Percentiles rank a stretch among this genome's conserved stretches.
Conservation (phyloP, 2,329 filamentous ascomycete genomes). For the Didymella lethalis region DNA sequence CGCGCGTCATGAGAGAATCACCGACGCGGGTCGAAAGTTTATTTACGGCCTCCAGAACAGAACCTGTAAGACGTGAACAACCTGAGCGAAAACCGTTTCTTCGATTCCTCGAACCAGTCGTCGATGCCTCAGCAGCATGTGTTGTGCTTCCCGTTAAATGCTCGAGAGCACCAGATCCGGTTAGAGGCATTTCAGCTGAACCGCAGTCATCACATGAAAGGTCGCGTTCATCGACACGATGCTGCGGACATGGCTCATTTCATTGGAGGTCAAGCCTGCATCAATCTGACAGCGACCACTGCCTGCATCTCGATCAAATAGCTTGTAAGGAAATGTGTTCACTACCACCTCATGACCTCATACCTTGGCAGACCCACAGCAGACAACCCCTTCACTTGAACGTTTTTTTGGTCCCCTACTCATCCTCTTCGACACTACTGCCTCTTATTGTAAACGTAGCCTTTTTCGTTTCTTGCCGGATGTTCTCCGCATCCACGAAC, state of each 20-base stretch:
- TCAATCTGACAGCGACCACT: not conserved
- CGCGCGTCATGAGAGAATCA: constrained; percentile 19
- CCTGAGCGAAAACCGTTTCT: not conserved
- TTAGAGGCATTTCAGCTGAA: not conserved
- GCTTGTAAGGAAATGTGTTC: no score
- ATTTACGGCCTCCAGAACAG: not conserved
- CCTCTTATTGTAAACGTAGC: not conserved
- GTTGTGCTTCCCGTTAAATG: not conserved
- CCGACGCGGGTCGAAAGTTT: constrained; percentile 2
- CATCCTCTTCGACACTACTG: not conserved
- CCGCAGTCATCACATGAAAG: not conserved
- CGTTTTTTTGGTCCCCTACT: not conserved
- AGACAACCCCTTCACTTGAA: not conserved
- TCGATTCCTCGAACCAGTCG: not conserved
- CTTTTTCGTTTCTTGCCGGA: not conserved
- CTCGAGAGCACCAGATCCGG: not conserved
- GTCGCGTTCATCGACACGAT: not conserved
- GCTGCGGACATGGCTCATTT: not conserved
- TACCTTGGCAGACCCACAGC: constrained; percentile 12
- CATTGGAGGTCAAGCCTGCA: not conserved
- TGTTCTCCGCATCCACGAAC: not conserved
- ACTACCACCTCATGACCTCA: constrained; percentile 10
- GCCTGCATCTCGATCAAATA: not conserved
- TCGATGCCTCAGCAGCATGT: not conserved
- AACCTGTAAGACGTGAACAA: no score